Base-by-base conservation (phyloP, 345 rosid genomes). In the Noccaea bulbosa region DNA sequence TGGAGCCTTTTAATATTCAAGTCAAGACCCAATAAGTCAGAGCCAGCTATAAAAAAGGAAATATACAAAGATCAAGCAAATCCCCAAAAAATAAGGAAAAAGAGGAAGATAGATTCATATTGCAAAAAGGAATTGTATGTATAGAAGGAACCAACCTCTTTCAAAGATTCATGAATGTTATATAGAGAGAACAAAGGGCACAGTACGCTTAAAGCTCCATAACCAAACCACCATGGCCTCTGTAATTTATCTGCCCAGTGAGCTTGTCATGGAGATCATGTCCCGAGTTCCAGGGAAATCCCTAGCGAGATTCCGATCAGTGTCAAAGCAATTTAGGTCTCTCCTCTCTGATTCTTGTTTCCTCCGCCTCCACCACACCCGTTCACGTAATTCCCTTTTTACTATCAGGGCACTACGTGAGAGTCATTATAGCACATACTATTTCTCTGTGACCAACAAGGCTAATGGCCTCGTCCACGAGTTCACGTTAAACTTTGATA, bases 311-410 rank as follows among this genome's bases (percentile, higher is more conserved):
- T 51, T 51, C 8, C 35, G 35, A 51, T 51, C 34, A 30, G 58
- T 52, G 16, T 52, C 58, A 12, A 52, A 52, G 6, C 38, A 32
- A 52, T 30, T 52, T 52, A 52, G 3, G 58, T 52, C 58, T 52
- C 57, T 52, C 57, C 9, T 52, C 37, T 52, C 37, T 52, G 57
- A 30, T 52, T 16, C 57, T 52, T 52, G 16, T 7, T 52, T 52
- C 38, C 58, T 12, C 16, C 39, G 39, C 38, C 58, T 53, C 39
- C 58, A 32, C 10, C 57, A 30, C 5, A 30, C 5, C 10, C 57
- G 17, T 52, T 52, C 57, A 27, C 37, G 57, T 52, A 4, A 52
- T 30, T 30, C 38, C 16, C 10, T 52, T 27, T 52, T 52, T 52
- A 11, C 58, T n/a, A 0, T 44, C 17, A 44, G 2, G 17, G 48